Conservation (phyloP, 345 rosid species). For the Reutealis trisperma region DNA sequence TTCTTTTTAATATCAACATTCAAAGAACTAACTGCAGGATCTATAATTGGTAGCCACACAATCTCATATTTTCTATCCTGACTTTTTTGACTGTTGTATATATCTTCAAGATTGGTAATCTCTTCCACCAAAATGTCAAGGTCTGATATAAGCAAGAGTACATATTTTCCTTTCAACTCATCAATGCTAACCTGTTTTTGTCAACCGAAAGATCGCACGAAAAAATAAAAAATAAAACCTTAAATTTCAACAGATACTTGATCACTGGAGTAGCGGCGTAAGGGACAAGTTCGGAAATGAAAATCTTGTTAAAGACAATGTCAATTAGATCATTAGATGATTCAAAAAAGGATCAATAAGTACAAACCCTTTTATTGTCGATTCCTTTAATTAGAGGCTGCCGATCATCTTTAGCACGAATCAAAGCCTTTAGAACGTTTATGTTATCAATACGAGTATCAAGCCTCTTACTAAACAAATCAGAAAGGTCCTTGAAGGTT, state of each 20-base stretch:
- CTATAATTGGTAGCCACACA: conserved; percentile 30
- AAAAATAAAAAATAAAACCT: neutral
- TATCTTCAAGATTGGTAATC: conserved; percentile 21
- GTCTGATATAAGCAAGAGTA: conserved; percentile 31
- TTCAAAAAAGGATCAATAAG: neutral
- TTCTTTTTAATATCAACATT: neutral
- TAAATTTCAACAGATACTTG: too few species aligned
- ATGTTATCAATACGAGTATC: conserved; percentile 42
- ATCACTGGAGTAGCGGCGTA: too few species aligned
- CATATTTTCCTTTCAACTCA: conserved; percentile 21
- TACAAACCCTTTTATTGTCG: conserved; percentile 40
- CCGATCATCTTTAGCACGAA: conserved; percentile 44
- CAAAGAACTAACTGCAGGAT: neutral
- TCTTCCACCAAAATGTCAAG: conserved; percentile 27
- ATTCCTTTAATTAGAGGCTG: conserved; percentile 44
- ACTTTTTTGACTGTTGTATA: conserved; percentile 16
- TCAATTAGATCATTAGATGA: neutral
- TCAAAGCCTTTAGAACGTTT: conserved; percentile 44
- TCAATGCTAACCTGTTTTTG: conserved; percentile 30
- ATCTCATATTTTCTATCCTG: conserved; percentile 17
- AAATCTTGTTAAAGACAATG: too few species aligned
- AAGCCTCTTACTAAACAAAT: conserved; percentile 24
- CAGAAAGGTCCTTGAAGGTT: conserved; percentile 32
- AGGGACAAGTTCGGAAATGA: too few species aligned
- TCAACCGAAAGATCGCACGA: neutral